Percentiles rank a stretch among this genome's conserved stretches.
phyloP scores from a whole-genome alignment of 2,329 filamentous ascomycete species.

The Colletotrichum orchidophilum region DNA sequence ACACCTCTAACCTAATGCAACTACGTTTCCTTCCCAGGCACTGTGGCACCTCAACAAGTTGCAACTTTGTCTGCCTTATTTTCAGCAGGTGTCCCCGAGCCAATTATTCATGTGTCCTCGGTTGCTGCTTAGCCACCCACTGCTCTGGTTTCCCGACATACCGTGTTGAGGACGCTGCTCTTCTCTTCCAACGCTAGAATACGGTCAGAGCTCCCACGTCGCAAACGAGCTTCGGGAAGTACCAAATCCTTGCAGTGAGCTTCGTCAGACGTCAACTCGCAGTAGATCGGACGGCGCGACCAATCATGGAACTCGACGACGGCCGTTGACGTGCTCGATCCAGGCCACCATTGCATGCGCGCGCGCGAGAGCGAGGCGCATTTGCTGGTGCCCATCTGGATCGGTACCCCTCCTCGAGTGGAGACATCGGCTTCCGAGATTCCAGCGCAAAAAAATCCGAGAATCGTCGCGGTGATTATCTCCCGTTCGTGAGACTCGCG shows the following conservation, averaged over 20 bases:
- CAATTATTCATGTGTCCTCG: too few species aligned
- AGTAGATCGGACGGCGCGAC: slow-evolving; percentile 17
- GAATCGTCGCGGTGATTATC: background rate
- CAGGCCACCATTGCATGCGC: slow-evolving; percentile 8
- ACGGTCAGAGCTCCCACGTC: too few species aligned
- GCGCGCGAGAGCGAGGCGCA: background rate
- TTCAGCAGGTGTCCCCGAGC: background rate
- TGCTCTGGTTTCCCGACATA: background rate
- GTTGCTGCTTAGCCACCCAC: too few species aligned
- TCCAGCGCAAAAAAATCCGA: slow-evolving; percentile 8
- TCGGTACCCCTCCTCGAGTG: background rate
- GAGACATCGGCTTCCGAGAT: slow-evolving; percentile 14
- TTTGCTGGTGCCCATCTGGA: background rate
- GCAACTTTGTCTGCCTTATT: background rate
- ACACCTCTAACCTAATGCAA: background rate
- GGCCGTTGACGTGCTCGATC: slow-evolving; percentile 17
- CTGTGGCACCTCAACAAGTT: background rate
- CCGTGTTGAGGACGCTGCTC: too few species aligned
- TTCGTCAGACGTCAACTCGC: background rate
- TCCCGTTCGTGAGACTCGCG: background rate
- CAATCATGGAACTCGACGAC: background rate
- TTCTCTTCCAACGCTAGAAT: too few species aligned
- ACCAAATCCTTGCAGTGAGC: background rate
- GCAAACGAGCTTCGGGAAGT: background rate
- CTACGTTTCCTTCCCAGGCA: background rate